These are phyloP conservation scores for Lagenidium sp. DNA, from an alignment of 352 stramenopile species.

Conservation along the genomic window DNA sequence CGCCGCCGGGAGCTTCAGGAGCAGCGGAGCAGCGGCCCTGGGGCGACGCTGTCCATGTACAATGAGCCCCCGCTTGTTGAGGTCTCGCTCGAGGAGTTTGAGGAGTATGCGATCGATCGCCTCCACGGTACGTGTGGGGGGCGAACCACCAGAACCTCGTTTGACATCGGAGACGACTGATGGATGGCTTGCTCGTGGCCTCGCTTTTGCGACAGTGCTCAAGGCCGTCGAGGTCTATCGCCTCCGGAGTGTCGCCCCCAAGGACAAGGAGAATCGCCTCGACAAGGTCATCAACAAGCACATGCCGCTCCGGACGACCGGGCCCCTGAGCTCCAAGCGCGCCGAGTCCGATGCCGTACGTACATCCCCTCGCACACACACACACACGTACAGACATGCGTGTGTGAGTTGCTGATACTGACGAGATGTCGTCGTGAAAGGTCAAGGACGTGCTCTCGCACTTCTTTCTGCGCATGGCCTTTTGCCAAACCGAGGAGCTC, in stretches of 20 bases:
- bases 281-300: conserved; percentile 85
- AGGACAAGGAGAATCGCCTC: conserved; percentile 60
- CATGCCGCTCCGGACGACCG: conserved; percentile 51
- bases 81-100: conserved; percentile 97
- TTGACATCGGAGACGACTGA: too few species aligned
- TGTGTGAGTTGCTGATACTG: conserved; percentile 1
- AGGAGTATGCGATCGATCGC: conserved; percentile 95
- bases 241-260: conserved; percentile 56
- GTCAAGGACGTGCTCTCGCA: conserved; percentile 94
- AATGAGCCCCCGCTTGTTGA: conserved; percentile 90
- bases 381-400: not conserved
- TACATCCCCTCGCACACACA: too few species aligned
- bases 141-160: too few species aligned
- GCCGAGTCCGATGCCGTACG: conserved; percentile 48
- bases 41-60: conserved; percentile 91
- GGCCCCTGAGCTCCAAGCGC: conserved; percentile 27
- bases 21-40: conserved; percentile 22
- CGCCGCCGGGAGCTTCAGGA: conserved; percentile 40
- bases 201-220: conserved; percentile 27
- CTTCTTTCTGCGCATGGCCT: conserved; percentile 97
- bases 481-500: conserved; percentile 97
- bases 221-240: conserved; percentile 86
- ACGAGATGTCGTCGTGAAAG: too few species aligned
- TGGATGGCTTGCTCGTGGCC: not conserved
- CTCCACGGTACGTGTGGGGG: conserved; percentile 59